A percentile compares a stretch with the other conserved stretches of the same genome.
These are phyloP conservation scores for Umbellularia californica DNA, from an alignment of 164 flowering plant genomes.

Conservation along the genomic window DNA sequence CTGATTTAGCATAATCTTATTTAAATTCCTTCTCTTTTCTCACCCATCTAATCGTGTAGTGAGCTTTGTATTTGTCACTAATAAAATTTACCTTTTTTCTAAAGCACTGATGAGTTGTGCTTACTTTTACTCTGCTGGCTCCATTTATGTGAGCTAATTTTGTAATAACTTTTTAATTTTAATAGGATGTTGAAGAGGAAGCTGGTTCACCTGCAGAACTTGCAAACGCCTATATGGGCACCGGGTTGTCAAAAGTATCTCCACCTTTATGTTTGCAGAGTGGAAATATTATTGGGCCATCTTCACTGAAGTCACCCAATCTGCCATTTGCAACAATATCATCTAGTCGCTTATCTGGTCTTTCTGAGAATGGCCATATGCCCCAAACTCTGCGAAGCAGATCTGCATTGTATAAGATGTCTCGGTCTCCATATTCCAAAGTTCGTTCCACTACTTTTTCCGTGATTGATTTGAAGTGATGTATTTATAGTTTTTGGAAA, in stretches of 20 bases:
- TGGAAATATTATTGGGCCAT: conserved; percentile 17
- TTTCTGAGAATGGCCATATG: conserved; percentile 43
- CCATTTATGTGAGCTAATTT: background rate
- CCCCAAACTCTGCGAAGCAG: conserved; percentile 64
- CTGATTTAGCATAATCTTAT: background rate
- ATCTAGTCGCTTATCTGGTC: conserved; percentile 15
- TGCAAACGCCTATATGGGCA: conserved; percentile 91
- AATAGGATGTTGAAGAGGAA: conserved; percentile 54
- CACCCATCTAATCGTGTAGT: background rate
- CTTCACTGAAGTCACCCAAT: conserved; percentile 27
- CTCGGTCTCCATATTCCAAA: conserved; percentile 78
- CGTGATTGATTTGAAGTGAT: background rate
- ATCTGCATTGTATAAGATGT: conserved; percentile 79
- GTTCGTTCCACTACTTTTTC: background rate
- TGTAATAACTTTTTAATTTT: background rate
- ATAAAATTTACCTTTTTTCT: background rate
- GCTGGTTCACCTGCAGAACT: conserved; percentile 76
- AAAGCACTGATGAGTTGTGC: background rate
- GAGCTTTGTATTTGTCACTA: background rate
- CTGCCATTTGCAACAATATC: conserved; percentile 36
- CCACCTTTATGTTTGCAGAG: conserved; percentile 34
- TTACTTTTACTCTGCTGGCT: background rate
- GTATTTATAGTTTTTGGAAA: background rate
- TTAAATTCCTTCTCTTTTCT: background rate
- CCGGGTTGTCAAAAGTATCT: conserved; percentile 52